Percentiles rank a stretch among this genome's conserved stretches.
These are phyloP conservation scores for Pyrrhoderma lamaoense DNA, from an alignment of 1,284 basidiomycete species.

Conservation along the genomic window DNA sequence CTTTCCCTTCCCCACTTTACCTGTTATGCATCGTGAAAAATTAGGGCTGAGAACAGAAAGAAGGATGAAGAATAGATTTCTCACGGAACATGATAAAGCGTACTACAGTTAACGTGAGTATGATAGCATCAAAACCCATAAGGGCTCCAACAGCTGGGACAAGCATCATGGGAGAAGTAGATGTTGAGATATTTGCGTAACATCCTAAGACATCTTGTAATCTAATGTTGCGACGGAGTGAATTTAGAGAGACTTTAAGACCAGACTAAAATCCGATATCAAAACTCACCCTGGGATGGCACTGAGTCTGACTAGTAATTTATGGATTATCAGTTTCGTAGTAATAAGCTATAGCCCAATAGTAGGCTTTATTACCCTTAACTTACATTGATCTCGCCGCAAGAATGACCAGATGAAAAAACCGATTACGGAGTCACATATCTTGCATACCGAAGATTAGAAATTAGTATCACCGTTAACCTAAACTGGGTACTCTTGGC, in stretches of 20 bases:
- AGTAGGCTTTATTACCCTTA: too few species aligned
- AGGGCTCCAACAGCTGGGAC: slow-evolving; percentile 11
- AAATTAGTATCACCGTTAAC: background rate
- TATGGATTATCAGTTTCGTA: too few species aligned
- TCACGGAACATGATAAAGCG: slow-evolving; percentile 6
- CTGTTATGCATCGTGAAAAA: background rate
- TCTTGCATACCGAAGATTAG: background rate
- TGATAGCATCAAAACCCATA: slow-evolving; percentile 9
- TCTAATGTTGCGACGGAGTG: too few species aligned
- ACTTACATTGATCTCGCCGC: slow-evolving; percentile 1
- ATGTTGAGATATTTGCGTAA: background rate
- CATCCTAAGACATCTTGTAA: background rate
- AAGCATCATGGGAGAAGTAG: slow-evolving; percentile 1
- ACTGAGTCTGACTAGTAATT: too few species aligned
- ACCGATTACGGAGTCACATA: slow-evolving; percentile 1
- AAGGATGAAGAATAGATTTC: background rate
- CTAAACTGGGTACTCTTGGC: background rate
- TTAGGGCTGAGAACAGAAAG: background rate
- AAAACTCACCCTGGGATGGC: too few species aligned
- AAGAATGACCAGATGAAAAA: slow-evolving; percentile 6
- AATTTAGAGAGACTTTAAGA: too few species aligned
- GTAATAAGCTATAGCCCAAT: too few species aligned
- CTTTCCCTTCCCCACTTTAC: slow-evolving; percentile 7
- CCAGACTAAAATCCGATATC: too few species aligned
- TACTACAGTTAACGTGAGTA: slow-evolving; percentile 6